A percentile compares a stretch with the other conserved stretches of the same genome.
Conservation (phyloP, 73 alveolate genomes). For the Paramecium octaurelia region DNA sequence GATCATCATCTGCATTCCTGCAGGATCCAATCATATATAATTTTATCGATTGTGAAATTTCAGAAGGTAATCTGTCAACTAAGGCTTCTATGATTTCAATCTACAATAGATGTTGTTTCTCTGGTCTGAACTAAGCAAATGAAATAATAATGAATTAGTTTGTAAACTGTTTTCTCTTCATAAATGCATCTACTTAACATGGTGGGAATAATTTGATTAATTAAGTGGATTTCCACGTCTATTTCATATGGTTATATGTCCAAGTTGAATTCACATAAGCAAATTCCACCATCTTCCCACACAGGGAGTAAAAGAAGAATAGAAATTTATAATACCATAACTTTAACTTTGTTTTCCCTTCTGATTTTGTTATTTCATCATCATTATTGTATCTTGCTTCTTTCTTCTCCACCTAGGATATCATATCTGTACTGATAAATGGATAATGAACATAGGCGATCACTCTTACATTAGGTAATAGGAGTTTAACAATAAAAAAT, state of each 20-base stretch:
- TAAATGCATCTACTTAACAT: background rate
- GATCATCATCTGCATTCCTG: conserved; percentile 79
- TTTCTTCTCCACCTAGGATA: conserved; percentile 60
- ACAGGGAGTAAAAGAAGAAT: background rate
- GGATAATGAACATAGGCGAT: conserved; percentile 97
- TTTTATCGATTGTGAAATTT: conserved; percentile 55
- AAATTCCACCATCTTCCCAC: conserved; percentile 35
- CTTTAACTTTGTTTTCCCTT: conserved; percentile 8
- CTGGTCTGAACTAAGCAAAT: conserved; percentile 98
- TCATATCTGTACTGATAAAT: conserved; percentile 87
- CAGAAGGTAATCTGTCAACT: conserved; percentile 52
- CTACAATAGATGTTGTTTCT: conserved; percentile 93
- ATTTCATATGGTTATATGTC: conserved; percentile 59
- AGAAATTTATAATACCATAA: conserved; percentile 53
- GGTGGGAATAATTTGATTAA: conserved; percentile 31
- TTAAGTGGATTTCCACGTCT: conserved; percentile 44
- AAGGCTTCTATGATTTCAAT: conserved; percentile 56
- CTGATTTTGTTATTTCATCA: conserved; percentile 58
- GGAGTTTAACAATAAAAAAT: background rate
- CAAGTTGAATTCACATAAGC: conserved; percentile 65
- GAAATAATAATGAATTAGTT: conserved; percentile 76
- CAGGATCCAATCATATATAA: conserved; percentile 84
- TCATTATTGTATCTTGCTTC: conserved; percentile 70
- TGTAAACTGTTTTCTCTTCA: conserved; percentile 47
- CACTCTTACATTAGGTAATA: conserved; percentile 68